Base-by-base conservation (phyloP, 331 rosid genomes). In the Acacia concinna region DNA sequence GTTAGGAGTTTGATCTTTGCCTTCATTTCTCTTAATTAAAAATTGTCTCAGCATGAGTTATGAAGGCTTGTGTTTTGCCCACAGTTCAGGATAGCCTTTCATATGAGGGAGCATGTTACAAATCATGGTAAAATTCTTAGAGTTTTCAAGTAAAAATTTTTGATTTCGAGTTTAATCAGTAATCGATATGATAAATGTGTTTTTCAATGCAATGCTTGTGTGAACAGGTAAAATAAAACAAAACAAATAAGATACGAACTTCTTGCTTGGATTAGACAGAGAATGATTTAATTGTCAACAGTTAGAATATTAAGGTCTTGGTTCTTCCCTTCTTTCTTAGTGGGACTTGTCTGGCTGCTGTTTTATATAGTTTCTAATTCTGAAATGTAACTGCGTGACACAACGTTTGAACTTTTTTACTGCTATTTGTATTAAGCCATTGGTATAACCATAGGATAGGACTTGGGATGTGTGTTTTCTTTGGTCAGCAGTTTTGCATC, bases 121-220 rank as follows among this genome's bases (percentile, higher is more conserved):
- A 2, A 14, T 62, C 30, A 10, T 28, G 21, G 35, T 28, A 28
- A 62, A 62, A 62, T 6, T 30, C 28, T 62, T 30, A 5, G 17
- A 56, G 64, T 56, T 25, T 56, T 23, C 31, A 23, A 10, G 64
- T 9, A 25, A 23, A 9, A 34, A 8, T n/a, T 17, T 20, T 20
- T 35, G 71, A 15, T 35, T 66, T 37, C 9, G 30, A 66, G 21
- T 11, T 66, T 28, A 66, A 20, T 37, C 23, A 35, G 14, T 34
- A 21, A 21, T 64, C 20, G 46, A 20, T 27, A 34, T 64, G 44
- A 37, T 21, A 67, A 38, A 37, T 66, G n/a, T 10, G 18, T 17
- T 38, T 80, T 79, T 44, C 38, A 64, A 17, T 32, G 64, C 56
- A 21, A 54, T 54, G 30, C 62, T 54, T 54, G 23, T 56, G 31